Percentiles rank a stretch among this genome's conserved stretches.
phyloP scores from a whole-genome alignment of 2,329 filamentous ascomycete genomes.

The Penicillium digitatum region DNA sequence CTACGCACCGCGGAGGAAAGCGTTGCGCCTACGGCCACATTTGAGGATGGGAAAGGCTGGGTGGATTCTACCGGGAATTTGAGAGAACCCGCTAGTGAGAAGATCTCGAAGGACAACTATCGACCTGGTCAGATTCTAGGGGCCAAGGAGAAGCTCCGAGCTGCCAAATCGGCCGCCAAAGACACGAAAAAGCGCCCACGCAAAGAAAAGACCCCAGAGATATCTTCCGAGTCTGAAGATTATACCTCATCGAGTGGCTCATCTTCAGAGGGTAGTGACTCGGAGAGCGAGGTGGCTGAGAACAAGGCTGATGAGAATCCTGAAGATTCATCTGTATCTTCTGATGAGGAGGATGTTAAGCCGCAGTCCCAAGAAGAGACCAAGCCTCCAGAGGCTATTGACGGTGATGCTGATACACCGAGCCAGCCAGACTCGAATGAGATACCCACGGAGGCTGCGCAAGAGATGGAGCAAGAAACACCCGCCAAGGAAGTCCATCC shows the following conservation, averaged over 20 bases:
- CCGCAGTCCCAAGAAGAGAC: constrained; percentile 3
- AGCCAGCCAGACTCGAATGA: constrained; percentile 9
- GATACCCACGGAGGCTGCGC: constrained; percentile 9
- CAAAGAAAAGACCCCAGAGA: constrained; percentile 15
- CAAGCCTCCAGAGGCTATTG: constrained; percentile 8
- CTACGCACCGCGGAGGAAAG: constrained; percentile 56
- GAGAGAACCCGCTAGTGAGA: constrained; percentile 45
- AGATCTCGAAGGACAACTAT: constrained; percentile 29
- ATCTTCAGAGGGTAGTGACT: constrained; percentile 25
- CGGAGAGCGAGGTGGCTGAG: constrained; percentile 23
- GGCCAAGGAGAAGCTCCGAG: constrained; percentile 28
- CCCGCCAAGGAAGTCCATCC: constrained; percentile 66
- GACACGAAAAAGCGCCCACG: constrained; percentile 5
- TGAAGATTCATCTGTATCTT: constrained; percentile 28
- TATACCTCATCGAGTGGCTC: constrained; percentile 40
- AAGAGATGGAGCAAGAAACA: constrained; percentile 17
- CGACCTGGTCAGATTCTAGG: constrained; percentile 31
- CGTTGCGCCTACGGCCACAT: constrained; percentile 56
- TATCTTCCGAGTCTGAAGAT: constrained; percentile 28
- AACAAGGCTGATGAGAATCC: constrained; percentile 16
- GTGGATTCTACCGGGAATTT: constrained; percentile 73
- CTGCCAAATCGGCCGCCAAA: constrained; percentile 12
- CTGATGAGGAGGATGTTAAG: constrained; percentile 21
- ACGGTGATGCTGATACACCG: neutral
- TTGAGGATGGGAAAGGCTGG: constrained; percentile 84